These are phyloP conservation scores for Aciculosporium take DNA, from an alignment of 2,329 filamentous ascomycete species.

Conservation along the genomic window DNA sequence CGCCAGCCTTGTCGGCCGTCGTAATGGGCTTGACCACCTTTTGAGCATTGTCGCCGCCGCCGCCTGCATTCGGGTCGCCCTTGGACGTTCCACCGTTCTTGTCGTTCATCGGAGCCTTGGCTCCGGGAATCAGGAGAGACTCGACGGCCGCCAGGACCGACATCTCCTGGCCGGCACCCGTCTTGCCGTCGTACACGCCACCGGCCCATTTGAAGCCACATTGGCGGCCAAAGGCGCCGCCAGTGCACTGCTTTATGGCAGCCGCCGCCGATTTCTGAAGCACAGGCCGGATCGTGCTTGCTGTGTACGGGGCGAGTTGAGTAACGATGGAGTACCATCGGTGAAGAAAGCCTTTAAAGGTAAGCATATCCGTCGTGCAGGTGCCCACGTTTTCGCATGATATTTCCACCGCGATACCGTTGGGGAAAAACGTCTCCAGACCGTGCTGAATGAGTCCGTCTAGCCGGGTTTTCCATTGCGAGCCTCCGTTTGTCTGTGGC, in stretches of 20 bases:
- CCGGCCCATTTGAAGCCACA: conserved; percentile 43
- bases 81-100: conserved; percentile 36
- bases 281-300: conserved; percentile 33
- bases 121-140: conserved; percentile 31
- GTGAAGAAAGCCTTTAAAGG: conserved; percentile 48
- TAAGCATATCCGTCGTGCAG: conserved; percentile 49
- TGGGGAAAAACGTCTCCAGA: conserved; percentile 35
- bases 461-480: conserved; percentile 37
- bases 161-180: conserved; percentile 46
- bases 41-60: conserved; percentile 21
- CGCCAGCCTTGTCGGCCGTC: conserved; percentile 31
- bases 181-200: conserved; percentile 37
- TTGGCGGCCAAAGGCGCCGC: conserved; percentile 29
- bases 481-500: conserved; percentile 29
- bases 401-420: conserved; percentile 43
- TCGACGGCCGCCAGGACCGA: conserved; percentile 41
- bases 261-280: conserved; percentile 37
- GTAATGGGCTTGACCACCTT: conserved; percentile 22
- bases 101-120: conserved; percentile 29
- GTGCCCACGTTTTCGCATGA: conserved; percentile 40
- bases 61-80: conserved; percentile 29
- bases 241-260: conserved; percentile 40
- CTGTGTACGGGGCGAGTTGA: conserved; percentile 40
- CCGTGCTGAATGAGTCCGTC: conserved; percentile 24
- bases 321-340: conserved; percentile 41